Base-by-base conservation (phyloP, 176 grass and related monocot species). In the Avena insularis region DNA sequence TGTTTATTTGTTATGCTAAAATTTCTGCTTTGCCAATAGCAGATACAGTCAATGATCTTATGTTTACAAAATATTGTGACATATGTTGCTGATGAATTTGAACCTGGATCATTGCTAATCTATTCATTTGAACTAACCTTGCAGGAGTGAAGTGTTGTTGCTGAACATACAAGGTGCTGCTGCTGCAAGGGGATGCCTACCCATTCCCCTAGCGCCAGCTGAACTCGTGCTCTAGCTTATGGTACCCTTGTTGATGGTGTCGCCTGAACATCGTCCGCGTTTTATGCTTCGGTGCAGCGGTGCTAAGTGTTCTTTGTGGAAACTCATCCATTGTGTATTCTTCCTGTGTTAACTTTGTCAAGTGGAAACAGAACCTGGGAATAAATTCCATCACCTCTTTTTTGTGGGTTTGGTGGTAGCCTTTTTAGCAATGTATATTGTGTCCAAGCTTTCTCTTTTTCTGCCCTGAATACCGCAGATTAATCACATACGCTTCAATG, bases 81-180 rank as follows among this genome's bases (percentile, higher is more conserved):
- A 77, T 62, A 1, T 61, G 2, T 1, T 76, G 66, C 17, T 80
- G 31, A 36, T 67, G 5, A 25, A 75, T 75, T 25, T 63, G 25
- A 9, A 9, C 7, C 3, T 87, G 19, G 47, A 19, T 4, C 36
- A 36, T 77, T 75, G 29, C 53, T 81, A 54, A 85, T 49, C 3
- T 55, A 12, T 33, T 19, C 35, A 4, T 61, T 5, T 91, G 16
- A 70, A 81, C 19, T 21, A 33, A 55, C 20, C 17, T 81, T 88
- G 12, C 90, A 91, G 90, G 90, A 85, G 7, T 88, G 59, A 84
- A 45, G 70, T 53, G 53, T 16, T 81, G 82, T 61, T 69, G 45
- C 51, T 21, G 25, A 76, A 76, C 82, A 81, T 45, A 36, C 69
- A 77, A 23, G 19, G 12, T 70, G 36, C 19, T 63, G 25, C 1